Percentiles rank a stretch among this genome's conserved stretches.
phyloP scores from a whole-genome alignment of 129 eudicot species.

The Heracleum sosnowskyi region DNA sequence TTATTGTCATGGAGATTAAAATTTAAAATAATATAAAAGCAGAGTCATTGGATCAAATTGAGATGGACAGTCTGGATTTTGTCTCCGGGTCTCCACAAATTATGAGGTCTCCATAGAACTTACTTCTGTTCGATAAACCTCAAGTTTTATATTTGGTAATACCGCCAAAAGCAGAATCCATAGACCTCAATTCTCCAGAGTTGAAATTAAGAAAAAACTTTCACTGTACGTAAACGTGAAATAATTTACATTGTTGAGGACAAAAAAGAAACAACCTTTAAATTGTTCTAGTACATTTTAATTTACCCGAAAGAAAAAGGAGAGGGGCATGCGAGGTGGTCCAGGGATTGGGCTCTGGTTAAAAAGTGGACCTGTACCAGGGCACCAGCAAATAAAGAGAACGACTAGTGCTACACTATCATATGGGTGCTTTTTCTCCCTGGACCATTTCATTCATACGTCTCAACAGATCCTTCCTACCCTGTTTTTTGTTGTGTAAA shows the following conservation, averaged over 20 bases:
- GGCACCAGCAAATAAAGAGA: neutral
- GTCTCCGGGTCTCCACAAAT: no score
- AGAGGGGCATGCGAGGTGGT: neutral
- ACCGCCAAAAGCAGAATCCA: neutral
- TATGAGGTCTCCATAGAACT: no score
- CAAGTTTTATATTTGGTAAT: neutral
- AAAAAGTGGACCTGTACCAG: neutral
- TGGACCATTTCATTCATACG: conserved; percentile 1
- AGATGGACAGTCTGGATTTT: no score
- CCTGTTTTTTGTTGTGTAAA: neutral
- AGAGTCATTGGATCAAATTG: no score
- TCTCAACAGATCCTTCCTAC: neutral
- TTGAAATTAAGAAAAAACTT: neutral
- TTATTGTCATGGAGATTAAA: no score
- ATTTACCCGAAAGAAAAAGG: neutral
- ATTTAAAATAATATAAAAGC: no score
- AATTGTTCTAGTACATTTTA: neutral
- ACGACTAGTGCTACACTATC: conserved; percentile 4
- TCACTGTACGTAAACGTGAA: neutral
- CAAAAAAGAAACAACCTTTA: neutral
- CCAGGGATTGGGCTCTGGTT: neutral
- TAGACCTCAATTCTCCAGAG: neutral
- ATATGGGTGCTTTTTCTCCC: neutral
- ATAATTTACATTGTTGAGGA: neutral
- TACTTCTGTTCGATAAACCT: no score